A percentile compares a stretch with the other conserved stretches of the same genome.
These are phyloP conservation scores for Pugionium cornutum DNA, from an alignment of 345 rosid genomes.

Conservation along the genomic window DNA sequence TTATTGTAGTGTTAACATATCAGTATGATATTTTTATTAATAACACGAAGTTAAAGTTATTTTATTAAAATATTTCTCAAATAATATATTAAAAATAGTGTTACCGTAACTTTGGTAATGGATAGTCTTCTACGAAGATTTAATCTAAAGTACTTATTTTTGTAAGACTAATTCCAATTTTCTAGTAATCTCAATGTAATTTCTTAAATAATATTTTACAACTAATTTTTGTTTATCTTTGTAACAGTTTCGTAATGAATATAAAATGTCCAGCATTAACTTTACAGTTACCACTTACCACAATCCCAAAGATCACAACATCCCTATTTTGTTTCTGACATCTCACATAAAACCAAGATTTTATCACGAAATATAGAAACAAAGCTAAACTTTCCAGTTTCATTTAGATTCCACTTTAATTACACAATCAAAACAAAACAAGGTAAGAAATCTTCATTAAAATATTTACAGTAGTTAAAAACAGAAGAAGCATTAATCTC, in stretches of 20 bases:
- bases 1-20: no score
- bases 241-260: neutral
- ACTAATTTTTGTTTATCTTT: neutral
- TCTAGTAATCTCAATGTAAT: neutral
- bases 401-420: constrained; percentile 14
- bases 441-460: constrained; percentile 20
- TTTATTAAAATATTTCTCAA: no score
- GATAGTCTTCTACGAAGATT: no score
- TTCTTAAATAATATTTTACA: neutral
- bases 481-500: neutral
- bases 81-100: no score
- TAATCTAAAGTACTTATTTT: no score
- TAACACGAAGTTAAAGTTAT: no score
- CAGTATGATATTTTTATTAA: no score
- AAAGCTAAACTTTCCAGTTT: constrained; percentile 32
- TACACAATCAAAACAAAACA: constrained; percentile 4
- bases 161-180: neutral
- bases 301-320: constrained; percentile 22
- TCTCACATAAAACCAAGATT: constrained; percentile 22
- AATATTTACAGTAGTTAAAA: neutral
- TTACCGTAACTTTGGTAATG: no score
- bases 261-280: constrained; percentile 18
- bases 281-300: constrained; percentile 32
- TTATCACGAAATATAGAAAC: constrained; percentile 24
- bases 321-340: constrained; percentile 5